Evolutionary conservation across 768 basidiomycete genomes (phyloP).

Genomic region (Pseudohyphozyma bogoriensis): DNA sequence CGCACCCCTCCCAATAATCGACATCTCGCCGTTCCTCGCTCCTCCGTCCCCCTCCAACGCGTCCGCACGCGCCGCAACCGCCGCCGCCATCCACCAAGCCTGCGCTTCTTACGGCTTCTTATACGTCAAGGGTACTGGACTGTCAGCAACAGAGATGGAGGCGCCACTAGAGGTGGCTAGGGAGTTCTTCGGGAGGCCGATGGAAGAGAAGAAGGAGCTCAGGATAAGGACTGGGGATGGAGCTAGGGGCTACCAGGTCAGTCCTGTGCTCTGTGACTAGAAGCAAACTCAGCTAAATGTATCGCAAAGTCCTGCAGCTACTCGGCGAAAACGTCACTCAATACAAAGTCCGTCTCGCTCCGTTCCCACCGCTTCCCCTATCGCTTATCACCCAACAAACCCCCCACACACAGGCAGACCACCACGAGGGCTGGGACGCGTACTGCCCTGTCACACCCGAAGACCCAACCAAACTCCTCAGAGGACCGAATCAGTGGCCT

Average conservation of each 20-base stretch:
- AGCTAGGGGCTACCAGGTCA: conserved; percentile 75
- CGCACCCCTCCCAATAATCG: conserved; percentile 11
- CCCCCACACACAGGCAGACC: no score
- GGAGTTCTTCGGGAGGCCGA: conserved; percentile 61
- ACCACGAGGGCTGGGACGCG: conserved; percentile 21
- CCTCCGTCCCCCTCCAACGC: not conserved
- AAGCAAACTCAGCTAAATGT: not conserved
- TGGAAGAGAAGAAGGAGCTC: conserved; percentile 70
- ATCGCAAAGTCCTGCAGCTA: not conserved
- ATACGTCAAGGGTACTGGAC: conserved; percentile 57
- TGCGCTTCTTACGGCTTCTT: conserved; percentile 64
- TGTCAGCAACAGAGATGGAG: conserved; percentile 52
- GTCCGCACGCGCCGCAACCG: conserved; percentile 36
- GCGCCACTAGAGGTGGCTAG: conserved; percentile 56
- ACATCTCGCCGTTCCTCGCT: conserved; percentile 12
- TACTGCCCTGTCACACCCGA: conserved; percentile 50
- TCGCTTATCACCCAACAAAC: not conserved
- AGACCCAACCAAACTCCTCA: conserved; percentile 39
- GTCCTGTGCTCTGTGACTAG: not conserved
- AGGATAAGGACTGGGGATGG: conserved; percentile 57
- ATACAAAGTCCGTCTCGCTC: conserved; percentile 66
- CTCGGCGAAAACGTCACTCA: conserved; percentile 45
- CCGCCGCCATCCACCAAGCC: conserved; percentile 43
- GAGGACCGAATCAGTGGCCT: conserved; percentile 87
- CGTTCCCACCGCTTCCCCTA: conserved; percentile 4